These are phyloP conservation scores for Fusarium multiceps DNA, from an alignment of 2,329 filamentous ascomycete species.

Conservation along the genomic window DNA sequence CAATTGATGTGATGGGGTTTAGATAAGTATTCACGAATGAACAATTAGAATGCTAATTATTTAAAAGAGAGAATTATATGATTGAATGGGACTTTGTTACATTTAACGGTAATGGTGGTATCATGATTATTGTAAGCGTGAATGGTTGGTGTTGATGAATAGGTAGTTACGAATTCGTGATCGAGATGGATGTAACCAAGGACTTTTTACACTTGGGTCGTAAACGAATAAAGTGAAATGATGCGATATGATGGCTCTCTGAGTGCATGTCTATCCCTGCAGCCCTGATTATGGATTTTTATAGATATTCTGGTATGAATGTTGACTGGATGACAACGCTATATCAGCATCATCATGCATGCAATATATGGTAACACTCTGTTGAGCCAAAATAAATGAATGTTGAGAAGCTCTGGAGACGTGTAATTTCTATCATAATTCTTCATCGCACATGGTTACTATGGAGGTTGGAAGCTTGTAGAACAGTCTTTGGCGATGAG, in stretches of 20 bases:
- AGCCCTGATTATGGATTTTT: not conserved
- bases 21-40: slow-evolving; percentile 2
- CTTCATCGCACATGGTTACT: not conserved
- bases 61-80: not conserved
- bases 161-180: not conserved
- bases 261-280: not conserved
- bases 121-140: not conserved
- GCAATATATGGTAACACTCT: not conserved
- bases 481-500: not conserved
- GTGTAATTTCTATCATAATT: not conserved
- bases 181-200: not conserved
- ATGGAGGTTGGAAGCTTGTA: not conserved
- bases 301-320: not conserved
- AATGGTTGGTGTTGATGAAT: not conserved
- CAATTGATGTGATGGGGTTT: slow-evolving; percentile 16
- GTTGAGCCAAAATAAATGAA: not conserved
- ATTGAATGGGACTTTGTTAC: not conserved
- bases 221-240: not conserved
- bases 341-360: not conserved
- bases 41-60: slow-evolving; percentile 6
- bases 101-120: not conserved
- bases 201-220: not conserved
- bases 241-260: not conserved
- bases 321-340: slow-evolving; percentile 6
- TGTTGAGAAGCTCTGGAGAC: not conserved